Base-by-base conservation (phyloP, 2,329 filamentous ascomycete species). In the Fusarium mundagurra region DNA sequence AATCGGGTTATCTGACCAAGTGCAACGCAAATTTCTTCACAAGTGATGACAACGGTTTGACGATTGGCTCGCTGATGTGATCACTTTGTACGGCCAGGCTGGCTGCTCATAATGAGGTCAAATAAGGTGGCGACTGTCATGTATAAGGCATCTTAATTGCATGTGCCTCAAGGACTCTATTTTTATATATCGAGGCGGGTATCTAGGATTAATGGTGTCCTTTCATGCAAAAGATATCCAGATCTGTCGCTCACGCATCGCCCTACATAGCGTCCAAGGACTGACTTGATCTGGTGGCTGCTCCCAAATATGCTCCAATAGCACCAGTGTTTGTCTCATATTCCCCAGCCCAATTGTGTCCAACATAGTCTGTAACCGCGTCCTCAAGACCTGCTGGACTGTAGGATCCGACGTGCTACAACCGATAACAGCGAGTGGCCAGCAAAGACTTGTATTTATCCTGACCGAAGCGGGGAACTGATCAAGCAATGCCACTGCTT, bases 171-270 rank as follows among this genome's bases (percentile, higher is more conserved):
- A 67, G 61, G 67, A 58, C 43, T 51, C 47, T 59, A 36, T n/a
- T n/a, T 48, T n/a, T 57, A 34, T n/a, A 45, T 44, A 43, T n/a
- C 36, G 63, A 74, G 51, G 61, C 64, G 41, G 61, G 61, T 68
- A 72, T 72, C 67, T 53, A 59, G 20, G 24, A 47, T 58, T 51
- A 33, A 41, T 39, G 45, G 27, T 61, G 54, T 72, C 48, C 24
- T 58, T 44, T 80, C 75, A 86, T 27, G 85, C 85, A 78, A 87
- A 86, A 6, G 85, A 87, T 45, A 86, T 86, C 85, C 84, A 86
- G 38, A 86, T 85, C 64, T 85, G 83, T 43, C 83, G 80, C 33
- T 85, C 79, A 39, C 84, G 81, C 84, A 87, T 87, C n/a, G 83
- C 81, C 17, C 80, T 80, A 55, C 82, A 85, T 31, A 87, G 78